Percentiles rank a stretch among this genome's conserved stretches.
phyloP scores from a whole-genome alignment of 2,329 filamentous ascomycete species.

The Colletotrichum aenigma region DNA sequence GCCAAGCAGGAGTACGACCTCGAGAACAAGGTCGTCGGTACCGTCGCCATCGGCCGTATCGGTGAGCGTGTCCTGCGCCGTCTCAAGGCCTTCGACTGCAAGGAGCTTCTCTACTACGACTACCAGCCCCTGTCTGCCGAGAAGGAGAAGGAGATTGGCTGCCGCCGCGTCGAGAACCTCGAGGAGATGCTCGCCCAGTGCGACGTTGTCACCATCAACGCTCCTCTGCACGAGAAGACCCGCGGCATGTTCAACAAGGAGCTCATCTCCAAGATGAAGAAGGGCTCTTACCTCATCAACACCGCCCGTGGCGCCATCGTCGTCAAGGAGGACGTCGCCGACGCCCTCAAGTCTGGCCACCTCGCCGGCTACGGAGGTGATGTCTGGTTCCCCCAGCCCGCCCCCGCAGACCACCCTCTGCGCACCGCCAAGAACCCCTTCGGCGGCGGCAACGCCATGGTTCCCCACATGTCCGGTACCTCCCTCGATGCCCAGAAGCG shows the following conservation, averaged over 20 bases:
- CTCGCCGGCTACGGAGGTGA: conserved; percentile 88
- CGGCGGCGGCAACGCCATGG: conserved; percentile 98
- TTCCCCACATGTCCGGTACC: conserved; percentile 98
- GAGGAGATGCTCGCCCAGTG: conserved; percentile 95
- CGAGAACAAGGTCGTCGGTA: conserved; percentile 96
- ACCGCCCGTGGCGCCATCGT: conserved; percentile 98
- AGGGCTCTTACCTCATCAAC: conserved; percentile 96
- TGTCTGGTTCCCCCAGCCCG: conserved; percentile 98
- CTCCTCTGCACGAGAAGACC: conserved; percentile 98
- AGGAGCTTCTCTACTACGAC: conserved; percentile 99
- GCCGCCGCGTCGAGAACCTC: conserved; percentile 83
- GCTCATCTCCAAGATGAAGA: conserved; percentile 98
- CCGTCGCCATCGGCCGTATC: conserved; percentile 95
- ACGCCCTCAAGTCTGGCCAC: conserved; percentile 88
- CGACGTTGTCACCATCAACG: conserved; percentile 99
- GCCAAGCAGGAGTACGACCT: conserved; percentile 99
- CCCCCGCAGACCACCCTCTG: conserved; percentile 89
- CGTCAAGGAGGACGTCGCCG: conserved; percentile 98
- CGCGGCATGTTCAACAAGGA: conserved; percentile 98
- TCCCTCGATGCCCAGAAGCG: conserved; percentile 97
- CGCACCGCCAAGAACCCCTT: conserved; percentile 93
- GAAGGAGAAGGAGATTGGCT: conserved; percentile 94
- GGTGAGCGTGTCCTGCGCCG: conserved; percentile 96
- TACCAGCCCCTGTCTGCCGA: conserved; percentile 92
- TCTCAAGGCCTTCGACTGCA: conserved; percentile 98